Evolutionary conservation across 1,139 yeast species (phyloP).

Genomic region (Debaryomyces coudertii): DNA sequence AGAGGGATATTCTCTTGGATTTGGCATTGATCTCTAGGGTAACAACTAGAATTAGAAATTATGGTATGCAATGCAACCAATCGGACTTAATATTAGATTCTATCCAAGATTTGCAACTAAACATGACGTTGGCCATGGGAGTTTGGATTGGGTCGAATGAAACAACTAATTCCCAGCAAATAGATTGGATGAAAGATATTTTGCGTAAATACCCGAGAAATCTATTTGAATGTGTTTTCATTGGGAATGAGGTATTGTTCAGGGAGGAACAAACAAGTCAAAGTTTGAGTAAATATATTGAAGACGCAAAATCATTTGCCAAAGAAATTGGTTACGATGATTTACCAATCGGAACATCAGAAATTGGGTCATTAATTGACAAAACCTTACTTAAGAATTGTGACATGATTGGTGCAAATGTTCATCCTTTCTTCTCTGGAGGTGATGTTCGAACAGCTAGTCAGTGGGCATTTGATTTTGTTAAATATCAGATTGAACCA

Average conservation of each 20-base stretch:
- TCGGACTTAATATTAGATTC: conserved; percentile 56
- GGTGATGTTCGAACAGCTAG: conserved; percentile 51
- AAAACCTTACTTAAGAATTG: conserved; percentile 39
- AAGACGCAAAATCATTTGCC: conserved; percentile 43
- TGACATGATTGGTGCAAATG: conserved; percentile 65
- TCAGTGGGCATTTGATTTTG: conserved; percentile 56
- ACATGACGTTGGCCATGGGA: conserved; percentile 64
- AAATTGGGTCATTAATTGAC: conserved; percentile 50
- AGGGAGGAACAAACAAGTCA: conserved; percentile 49
- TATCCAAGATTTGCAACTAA: conserved; percentile 50
- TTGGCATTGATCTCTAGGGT: conserved; percentile 58
- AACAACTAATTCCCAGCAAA: conserved; percentile 43
- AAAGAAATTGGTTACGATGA: conserved; percentile 33
- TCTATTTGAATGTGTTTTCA: conserved; percentile 52
- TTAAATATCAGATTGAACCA: conserved; percentile 46
- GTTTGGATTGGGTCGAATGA: conserved; percentile 60
- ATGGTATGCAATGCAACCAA: conserved; percentile 68
- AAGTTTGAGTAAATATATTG: conserved; percentile 46
- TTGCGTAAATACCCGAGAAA: conserved; percentile 48
- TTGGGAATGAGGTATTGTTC: conserved; percentile 68
- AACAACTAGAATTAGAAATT: conserved; percentile 59
- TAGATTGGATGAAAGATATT: conserved; percentile 45
- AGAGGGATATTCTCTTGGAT: conserved; percentile 56
- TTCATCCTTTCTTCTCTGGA: conserved; percentile 74
- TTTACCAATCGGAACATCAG: conserved; percentile 59